Conservation (phyloP, 805 yeast species). For the Cyberlindnera mycetangii region DNA sequence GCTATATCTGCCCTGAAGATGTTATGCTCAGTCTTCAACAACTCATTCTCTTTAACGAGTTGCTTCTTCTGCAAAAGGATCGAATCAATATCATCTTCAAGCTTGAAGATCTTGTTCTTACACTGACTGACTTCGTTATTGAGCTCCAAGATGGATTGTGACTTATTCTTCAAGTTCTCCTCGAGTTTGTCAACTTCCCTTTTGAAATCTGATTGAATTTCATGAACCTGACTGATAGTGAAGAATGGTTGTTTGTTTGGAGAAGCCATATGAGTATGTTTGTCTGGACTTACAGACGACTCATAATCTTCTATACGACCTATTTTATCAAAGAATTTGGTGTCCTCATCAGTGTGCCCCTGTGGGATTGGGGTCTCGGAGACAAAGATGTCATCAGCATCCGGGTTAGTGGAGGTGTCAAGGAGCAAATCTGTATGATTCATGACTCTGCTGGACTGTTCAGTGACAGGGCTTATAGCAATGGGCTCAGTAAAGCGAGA, state of each 20-base stretch:
- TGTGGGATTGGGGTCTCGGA: conserved; percentile 23
- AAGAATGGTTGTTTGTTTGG: conserved; percentile 29
- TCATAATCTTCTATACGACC: conserved; percentile 9
- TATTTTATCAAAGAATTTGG: conserved; percentile 9
- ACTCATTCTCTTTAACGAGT: conserved; percentile 17
- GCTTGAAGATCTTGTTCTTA: conserved; percentile 19
- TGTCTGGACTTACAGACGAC: conserved; percentile 11
- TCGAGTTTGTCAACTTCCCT: conserved; percentile 23
- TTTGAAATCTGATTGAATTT: conserved; percentile 27
- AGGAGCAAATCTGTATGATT: conserved; percentile 19
- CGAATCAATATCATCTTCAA: conserved; percentile 22
- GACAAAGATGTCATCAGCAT: conserved; percentile 19
- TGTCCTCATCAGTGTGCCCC: background rate
- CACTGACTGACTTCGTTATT: conserved; percentile 15
- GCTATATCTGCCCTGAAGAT: conserved; percentile 21
- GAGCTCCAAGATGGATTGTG: conserved; percentile 13
- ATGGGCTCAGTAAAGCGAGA: conserved; percentile 31
- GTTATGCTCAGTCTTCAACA: conserved; percentile 21
- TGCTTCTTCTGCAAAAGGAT: conserved; percentile 21
- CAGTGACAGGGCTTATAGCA: conserved; percentile 31
- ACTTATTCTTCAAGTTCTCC: conserved; percentile 20
- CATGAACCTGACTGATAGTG: conserved; percentile 28
- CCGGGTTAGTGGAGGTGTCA: conserved; percentile 23
- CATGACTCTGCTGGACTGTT: conserved; percentile 25
- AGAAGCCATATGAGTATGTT: conserved; percentile 9